Conservation (phyloP, 441 rosid genomes). For the Sinapis alba region DNA sequence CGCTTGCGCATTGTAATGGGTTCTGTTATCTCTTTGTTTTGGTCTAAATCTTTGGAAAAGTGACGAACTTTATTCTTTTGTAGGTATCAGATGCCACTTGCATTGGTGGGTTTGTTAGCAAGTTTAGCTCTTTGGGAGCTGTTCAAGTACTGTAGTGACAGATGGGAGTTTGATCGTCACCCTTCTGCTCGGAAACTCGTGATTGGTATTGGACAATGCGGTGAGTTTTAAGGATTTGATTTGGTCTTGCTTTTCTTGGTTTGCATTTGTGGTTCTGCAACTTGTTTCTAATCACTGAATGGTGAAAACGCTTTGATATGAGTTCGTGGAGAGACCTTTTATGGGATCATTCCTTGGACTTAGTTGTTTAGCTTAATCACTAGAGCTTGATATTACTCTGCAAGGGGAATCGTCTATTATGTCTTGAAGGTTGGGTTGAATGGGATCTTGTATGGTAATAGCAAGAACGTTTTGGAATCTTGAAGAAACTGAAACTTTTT, state of each 20-base stretch:
- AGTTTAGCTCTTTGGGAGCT: slow-evolving; percentile 91
- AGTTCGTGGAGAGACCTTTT: background rate
- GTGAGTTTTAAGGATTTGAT: slow-evolving; percentile 47
- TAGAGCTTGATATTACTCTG: background rate
- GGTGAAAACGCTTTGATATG: slow-evolving; percentile 1
- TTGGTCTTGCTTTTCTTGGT: background rate
- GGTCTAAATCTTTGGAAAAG: background rate
- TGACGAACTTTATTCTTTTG: background rate
- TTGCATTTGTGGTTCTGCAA: slow-evolving; percentile 12
- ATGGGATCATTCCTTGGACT: background rate
- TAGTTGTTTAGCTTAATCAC: slow-evolving; percentile 4
- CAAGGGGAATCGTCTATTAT: background rate
- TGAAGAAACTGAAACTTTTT: background rate
- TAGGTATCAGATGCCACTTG: slow-evolving; percentile 92
- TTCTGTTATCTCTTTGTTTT: background rate
- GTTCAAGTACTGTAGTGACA: slow-evolving; percentile 70
- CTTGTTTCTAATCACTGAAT: background rate
- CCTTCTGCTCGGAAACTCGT: slow-evolving; percentile 56
- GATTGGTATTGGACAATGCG: slow-evolving; percentile 74
- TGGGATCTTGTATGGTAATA: background rate
- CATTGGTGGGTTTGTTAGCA: slow-evolving; percentile 78
- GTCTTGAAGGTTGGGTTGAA: background rate
- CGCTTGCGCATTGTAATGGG: slow-evolving; percentile 76
- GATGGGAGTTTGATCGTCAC: slow-evolving; percentile 64
- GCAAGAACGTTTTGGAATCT: slow-evolving; percentile 1